Base-by-base conservation (phyloP, 1,284 basidiomycete species). In the Dichomitus squalens region DNA sequence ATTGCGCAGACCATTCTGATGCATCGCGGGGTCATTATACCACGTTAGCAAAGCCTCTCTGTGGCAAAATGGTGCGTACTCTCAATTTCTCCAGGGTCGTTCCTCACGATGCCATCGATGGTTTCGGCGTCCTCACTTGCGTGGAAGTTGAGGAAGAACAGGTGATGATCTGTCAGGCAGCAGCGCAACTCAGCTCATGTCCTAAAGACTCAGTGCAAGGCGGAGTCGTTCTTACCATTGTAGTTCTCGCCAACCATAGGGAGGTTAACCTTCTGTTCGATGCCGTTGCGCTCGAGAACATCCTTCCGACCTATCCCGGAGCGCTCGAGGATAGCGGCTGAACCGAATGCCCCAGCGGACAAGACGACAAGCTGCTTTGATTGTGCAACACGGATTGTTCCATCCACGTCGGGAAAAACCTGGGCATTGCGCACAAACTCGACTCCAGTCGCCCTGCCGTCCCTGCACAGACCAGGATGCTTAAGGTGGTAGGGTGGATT, bases 171-270 rank as follows among this genome's bases (percentile, higher is more conserved):
- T 83, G 18, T 16, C 12, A 4, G 12, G n/a, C 12, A 36, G 44
- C 12, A 18, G 11, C 14, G 11, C 14, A 4, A n/a, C 4, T 7
- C 23, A 14, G 43, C 27, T 31, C 16, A 31, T 12, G 14, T 14
- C 18, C 4, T 0, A n/a, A 4, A 8, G 11, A 18, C n/a, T 6
- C 25, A 7, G 18, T 38, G n/a, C 34, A 29, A 5, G 14, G 7
- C 20, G 36, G 20, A 4, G 5, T 1, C 9, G 55, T 68, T 46
- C n/a, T n/a, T 58, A 80, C 84, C 84, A 64, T 79, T 75, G 53
- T 80, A 83, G 40, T 80, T 76, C 60, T 84, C 79, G 8, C 86
- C 86, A 0, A 88, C 85, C 4, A 83, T 82, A 21, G 82, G 79
- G 4, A 86, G 70, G 44, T 84, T 76, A 6, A 84, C 76, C 9